Conservation (phyloP, 257 asterid species). For the Gynochthodes officinalis region DNA sequence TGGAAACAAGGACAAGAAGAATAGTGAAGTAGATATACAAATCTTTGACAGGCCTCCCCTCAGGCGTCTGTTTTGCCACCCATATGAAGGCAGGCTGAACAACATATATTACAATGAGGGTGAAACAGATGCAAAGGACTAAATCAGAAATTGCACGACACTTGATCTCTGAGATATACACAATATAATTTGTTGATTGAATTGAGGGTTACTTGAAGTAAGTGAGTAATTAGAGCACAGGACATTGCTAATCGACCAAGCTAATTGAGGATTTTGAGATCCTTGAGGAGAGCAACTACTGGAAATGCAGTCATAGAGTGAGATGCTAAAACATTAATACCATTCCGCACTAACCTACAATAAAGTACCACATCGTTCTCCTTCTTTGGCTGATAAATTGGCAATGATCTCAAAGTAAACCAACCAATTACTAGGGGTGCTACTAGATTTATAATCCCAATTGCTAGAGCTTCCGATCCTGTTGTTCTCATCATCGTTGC, state of each 20-base stretch:
- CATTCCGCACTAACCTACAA: background rate
- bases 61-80: conserved; percentile 29
- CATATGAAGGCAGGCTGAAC: conserved; percentile 18
- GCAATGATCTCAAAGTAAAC: background rate
- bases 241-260: conserved; percentile 33
- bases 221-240: conserved; percentile 19
- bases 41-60: conserved; percentile 24
- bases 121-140: background rate
- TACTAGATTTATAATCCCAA: conserved; percentile 20
- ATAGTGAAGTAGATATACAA: conserved; percentile 10
- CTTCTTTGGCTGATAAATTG: background rate
- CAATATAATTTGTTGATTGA: background rate
- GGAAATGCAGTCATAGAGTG: conserved; percentile 22
- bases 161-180: background rate
- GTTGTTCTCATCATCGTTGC: conserved; percentile 21
- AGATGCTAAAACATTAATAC: background rate
- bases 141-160: background rate
- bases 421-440: conserved; percentile 13
- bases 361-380: background rate
- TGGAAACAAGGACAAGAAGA: conserved; percentile 14
- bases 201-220: background rate
- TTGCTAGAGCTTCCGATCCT: conserved; percentile 22
- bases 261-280: conserved; percentile 30
- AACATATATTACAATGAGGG: background rate
- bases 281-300: conserved; percentile 25